phyloP scores from a whole-genome alignment of 2,329 filamentous ascomycete genomes.

The Periconia sp. region DNA sequence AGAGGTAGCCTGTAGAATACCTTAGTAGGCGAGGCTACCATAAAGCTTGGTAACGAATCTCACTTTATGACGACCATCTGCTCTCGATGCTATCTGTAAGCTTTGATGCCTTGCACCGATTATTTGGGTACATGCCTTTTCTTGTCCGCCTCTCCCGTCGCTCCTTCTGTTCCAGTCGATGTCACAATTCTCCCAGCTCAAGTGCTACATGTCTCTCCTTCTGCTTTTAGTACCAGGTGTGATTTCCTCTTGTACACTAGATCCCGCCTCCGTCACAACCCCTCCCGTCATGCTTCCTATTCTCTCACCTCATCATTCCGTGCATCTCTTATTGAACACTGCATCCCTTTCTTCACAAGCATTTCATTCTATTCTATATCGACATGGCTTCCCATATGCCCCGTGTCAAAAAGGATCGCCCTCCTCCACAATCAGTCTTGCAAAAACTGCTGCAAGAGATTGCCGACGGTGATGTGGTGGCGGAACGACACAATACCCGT shows the following conservation, averaged over 20 bases:
- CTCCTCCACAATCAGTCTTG: conserved; percentile 22
- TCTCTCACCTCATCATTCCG: conserved; percentile 10
- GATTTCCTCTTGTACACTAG: neutral
- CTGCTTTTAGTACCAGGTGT: neutral
- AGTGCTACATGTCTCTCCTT: too few species aligned
- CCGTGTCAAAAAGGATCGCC: conserved; percentile 6
- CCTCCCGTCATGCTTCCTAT: neutral
- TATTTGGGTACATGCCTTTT: neutral
- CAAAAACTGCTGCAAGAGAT: conserved; percentile 32
- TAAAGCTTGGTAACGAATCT: conserved; percentile 26
- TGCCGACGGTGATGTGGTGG: conserved; percentile 7
- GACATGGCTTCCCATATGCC: conserved; percentile 28
- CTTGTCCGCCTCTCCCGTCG: neutral
- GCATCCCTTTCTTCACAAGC: conserved; percentile 18
- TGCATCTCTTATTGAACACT: conserved; percentile 19
- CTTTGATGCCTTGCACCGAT: neutral
- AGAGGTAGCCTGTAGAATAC: conserved; percentile 37
- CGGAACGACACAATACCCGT: neutral
- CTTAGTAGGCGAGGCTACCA: conserved; percentile 31
- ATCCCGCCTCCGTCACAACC: neutral
- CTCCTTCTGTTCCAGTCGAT: neutral
- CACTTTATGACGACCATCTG: conserved; percentile 26
- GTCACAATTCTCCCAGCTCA: too few species aligned
- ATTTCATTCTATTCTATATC: conserved; percentile 18
- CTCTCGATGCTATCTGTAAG: too few species aligned